Evolutionary conservation across 2,329 filamentous ascomycete genomes (phyloP).

Genomic region (Xylariaceae sp.): DNA sequence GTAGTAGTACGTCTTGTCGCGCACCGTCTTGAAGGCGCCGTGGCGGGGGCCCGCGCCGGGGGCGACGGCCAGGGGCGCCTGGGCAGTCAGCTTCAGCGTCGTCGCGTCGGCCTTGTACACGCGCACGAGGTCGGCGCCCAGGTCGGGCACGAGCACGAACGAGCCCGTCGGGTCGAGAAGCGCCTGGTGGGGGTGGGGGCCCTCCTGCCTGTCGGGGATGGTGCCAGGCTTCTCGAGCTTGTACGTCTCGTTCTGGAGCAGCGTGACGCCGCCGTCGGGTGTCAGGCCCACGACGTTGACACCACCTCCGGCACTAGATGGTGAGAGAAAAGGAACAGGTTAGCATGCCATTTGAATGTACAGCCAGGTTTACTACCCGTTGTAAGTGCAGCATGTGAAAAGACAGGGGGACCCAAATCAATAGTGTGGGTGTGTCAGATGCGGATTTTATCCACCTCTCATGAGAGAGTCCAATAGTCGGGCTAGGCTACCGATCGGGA

Average conservation of each 20-base stretch:
- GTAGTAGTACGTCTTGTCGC: slow-evolving; percentile 49
- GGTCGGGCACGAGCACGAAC: slow-evolving; percentile 61
- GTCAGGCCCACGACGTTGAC: slow-evolving; percentile 37
- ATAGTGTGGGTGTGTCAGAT: too few relatives aligned
- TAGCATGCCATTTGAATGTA: too few relatives aligned
- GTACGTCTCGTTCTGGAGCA: slow-evolving; percentile 37
- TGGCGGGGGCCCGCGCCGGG: slow-evolving; percentile 61
- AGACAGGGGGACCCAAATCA: too few relatives aligned
- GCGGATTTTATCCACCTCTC: too few relatives aligned
- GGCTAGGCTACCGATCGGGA: too few relatives aligned
- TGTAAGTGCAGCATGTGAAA: too few relatives aligned
- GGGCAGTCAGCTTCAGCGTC: slow-evolving; percentile 37
- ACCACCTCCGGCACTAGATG: slow-evolving; percentile 39
- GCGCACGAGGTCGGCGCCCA: slow-evolving; percentile 59
- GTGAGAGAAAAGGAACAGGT: too few relatives aligned
- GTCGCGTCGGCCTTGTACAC: slow-evolving; percentile 48
- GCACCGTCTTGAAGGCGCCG: slow-evolving; percentile 48
- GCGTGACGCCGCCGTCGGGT: slow-evolving; percentile 28
- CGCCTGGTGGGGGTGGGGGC: slow-evolving; percentile 59
- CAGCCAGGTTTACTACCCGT: too few relatives aligned
- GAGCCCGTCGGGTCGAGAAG: slow-evolving; percentile 58
- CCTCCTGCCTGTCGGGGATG: slow-evolving; percentile 45
- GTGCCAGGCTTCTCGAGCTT: slow-evolving; percentile 34
- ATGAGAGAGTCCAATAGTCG: too few relatives aligned
- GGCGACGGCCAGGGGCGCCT: slow-evolving; percentile 37